Evolutionary conservation across 2,329 filamentous ascomycete genomes (phyloP), one percentile per base, ranked within the genome.

Genomic region (Fusarium piperis): DNA sequence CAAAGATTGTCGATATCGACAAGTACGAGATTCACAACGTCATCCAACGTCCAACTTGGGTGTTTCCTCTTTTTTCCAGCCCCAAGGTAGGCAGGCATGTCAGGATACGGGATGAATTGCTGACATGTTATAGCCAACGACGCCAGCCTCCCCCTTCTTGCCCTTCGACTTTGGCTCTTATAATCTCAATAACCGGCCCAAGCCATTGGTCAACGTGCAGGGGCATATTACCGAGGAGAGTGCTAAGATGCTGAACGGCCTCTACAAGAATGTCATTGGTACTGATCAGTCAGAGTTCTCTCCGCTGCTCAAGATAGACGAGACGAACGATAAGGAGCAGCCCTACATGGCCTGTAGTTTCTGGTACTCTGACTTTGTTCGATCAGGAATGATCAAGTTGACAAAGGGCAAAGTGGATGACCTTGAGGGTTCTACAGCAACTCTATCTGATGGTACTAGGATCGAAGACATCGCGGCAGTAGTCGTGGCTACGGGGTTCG

Each of bases 401-500:
- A 83, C 81, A 1, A 82, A 80, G 5, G 90, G 90, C 26, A 86
- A 85, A 44, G 70, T 83, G 0, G 74, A 80, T 0, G 79, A 75
- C 0, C 59, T 87, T 5, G 72, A 65, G 0, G 83, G 76, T 16
- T 78, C 73, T n/a, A 80, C 78, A 2, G 85, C 78, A 10, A 83
- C 70, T 0, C 65, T 85, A 18, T 75, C 75, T 0, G 65, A 73
- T 9, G 72, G 73, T 2, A 76, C 73, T 3, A 73, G 77, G 30
- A 78, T 94, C 4, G 77, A 86, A 0, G 82, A 91, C 56, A 81
- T 95, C 32, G 88, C 87, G 1, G 92, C 90, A 0, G 85, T 96
- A 12, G 84, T 97, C 2, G 85, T 94, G 18, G 93, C 93, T 0
- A 95, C 93, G 0, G 94, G 94, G 2, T 97, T 93, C 77, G 88